Percentiles rank a stretch among this genome's conserved stretches.
phyloP scores from a whole-genome alignment of 2,329 filamentous ascomycete genomes.

The Alternaria ventricosa region DNA sequence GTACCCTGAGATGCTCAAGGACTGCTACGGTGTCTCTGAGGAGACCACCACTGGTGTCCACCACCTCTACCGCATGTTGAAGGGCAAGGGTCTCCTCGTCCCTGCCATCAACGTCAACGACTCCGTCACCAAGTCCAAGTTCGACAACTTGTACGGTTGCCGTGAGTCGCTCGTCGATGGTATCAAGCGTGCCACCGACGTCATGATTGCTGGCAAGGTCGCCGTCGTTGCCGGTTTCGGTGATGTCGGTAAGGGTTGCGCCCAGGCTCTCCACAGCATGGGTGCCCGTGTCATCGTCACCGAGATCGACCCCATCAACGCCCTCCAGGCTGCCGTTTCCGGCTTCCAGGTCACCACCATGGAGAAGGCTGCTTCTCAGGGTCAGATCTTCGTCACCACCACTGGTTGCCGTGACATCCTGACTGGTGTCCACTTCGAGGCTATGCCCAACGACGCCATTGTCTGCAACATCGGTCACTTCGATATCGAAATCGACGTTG shows the following conservation, averaged over 20 bases:
- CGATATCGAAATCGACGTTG: slow-evolving; percentile 99
- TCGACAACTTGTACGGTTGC: slow-evolving; percentile 99
- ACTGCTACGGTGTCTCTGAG: slow-evolving; percentile 98
- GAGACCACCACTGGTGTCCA: slow-evolving; percentile 99
- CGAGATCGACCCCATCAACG: slow-evolving; percentile 99
- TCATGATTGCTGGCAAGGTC: slow-evolving; percentile 99
- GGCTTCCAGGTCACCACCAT: slow-evolving; percentile 97
- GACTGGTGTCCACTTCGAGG: slow-evolving; percentile 88
- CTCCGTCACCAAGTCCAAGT: slow-evolving; percentile 99
- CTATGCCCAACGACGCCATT: slow-evolving; percentile 96
- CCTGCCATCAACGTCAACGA: slow-evolving; percentile 99
- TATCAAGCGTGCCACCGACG: slow-evolving; percentile 99
- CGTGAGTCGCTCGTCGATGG: slow-evolving; percentile 97
- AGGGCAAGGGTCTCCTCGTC: slow-evolving; percentile 76
- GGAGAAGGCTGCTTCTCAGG: slow-evolving; percentile 87
- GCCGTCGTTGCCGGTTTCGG: slow-evolving; percentile 97
- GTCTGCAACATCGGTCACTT: slow-evolving; percentile 99
- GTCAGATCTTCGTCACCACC: slow-evolving; percentile 99
- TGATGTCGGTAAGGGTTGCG: slow-evolving; percentile 99
- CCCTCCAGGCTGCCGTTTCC: slow-evolving; percentile 96
- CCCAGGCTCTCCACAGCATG: slow-evolving; percentile 94
- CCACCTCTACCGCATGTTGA: slow-evolving; percentile 98
- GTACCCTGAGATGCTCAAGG: slow-evolving; percentile 98
- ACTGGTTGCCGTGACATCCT: slow-evolving; percentile 99
- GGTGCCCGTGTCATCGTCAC: slow-evolving; percentile 96